phyloP scores from a whole-genome alignment of 306 rosid species.

The Fragaria iinumae region DNA sequence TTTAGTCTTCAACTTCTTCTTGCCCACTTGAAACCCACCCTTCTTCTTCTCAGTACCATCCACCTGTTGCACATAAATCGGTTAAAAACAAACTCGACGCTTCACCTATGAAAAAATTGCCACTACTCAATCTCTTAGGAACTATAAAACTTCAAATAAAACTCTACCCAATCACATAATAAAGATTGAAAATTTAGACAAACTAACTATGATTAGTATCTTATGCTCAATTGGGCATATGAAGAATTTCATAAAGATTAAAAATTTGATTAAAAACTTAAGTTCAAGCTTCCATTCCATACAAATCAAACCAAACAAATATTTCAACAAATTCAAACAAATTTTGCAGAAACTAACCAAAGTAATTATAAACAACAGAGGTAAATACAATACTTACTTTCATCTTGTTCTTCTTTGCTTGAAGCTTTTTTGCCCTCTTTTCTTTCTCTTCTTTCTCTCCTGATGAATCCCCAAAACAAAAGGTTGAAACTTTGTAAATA shows the following conservation, averaged over 20 bases:
- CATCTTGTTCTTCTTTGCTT: slow-evolving; percentile 72
- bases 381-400: slow-evolving; percentile 37
- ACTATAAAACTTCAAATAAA: background rate
- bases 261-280: background rate
- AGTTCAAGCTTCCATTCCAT: background rate
- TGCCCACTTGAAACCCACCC: slow-evolving; percentile 87
- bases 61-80: slow-evolving; percentile 43
- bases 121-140: background rate
- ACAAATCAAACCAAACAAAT: background rate
- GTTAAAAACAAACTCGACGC: background rate
- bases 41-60: slow-evolving; percentile 65
- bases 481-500: background rate
- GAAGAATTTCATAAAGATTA: background rate
- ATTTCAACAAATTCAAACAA: background rate
- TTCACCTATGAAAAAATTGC: background rate
- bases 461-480: slow-evolving; percentile 23
- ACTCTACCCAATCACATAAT: background rate
- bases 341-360: background rate
- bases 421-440: slow-evolving; percentile 62
- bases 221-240: background rate
- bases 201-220: background rate
- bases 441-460: slow-evolving; percentile 72
- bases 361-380: background rate
- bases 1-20: slow-evolving; percentile 79
- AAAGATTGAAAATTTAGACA: background rate